These are phyloP conservation scores for Herpetomonas tarakana DNA, from an alignment of 208 protist genomes.

Conservation along the genomic window DNA sequence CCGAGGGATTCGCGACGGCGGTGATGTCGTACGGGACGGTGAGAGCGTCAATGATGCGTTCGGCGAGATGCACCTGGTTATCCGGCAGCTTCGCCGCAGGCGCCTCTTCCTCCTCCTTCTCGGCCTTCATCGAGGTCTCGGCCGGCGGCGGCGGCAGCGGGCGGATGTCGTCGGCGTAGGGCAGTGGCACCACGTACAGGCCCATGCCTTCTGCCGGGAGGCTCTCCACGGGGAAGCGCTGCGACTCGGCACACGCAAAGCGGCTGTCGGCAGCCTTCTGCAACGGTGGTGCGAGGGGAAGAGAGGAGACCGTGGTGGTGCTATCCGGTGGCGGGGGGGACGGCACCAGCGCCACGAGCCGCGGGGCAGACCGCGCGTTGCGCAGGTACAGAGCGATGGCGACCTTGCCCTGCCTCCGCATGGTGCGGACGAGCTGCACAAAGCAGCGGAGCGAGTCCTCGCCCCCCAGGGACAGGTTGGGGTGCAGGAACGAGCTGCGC, in stretches of 20 bases:
- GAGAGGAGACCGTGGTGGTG: neutral
- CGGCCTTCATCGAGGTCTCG: neutral
- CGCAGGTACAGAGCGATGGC: slow-evolving; percentile 68
- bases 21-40: slow-evolving; percentile 49
- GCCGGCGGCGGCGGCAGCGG: slow-evolving; percentile 21
- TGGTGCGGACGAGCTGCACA: slow-evolving; percentile 48
- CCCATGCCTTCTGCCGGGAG: slow-evolving; percentile 57
- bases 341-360: slow-evolving; percentile 77
- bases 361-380: slow-evolving; percentile 26
- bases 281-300: neutral
- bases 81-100: slow-evolving; percentile 11
- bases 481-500: slow-evolving; percentile 50
- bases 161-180: slow-evolving; percentile 82
- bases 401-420: slow-evolving; percentile 45
- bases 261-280: neutral
- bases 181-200: slow-evolving; percentile 78
- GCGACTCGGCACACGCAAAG: neutral
- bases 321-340: slow-evolving; percentile 9
- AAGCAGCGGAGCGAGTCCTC: slow-evolving; percentile 56
- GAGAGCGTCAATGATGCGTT: slow-evolving; percentile 45
- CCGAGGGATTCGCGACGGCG: slow-evolving; percentile 66
- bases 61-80: slow-evolving; percentile 29
- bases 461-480: slow-evolving; percentile 37
- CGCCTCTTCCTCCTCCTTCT: slow-evolving; percentile 10
- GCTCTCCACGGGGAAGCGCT: slow-evolving; percentile 3